Evolutionary conservation across 2,329 filamentous ascomycete species (phyloP).

Genomic region (Shiraia bambusicola): DNA sequence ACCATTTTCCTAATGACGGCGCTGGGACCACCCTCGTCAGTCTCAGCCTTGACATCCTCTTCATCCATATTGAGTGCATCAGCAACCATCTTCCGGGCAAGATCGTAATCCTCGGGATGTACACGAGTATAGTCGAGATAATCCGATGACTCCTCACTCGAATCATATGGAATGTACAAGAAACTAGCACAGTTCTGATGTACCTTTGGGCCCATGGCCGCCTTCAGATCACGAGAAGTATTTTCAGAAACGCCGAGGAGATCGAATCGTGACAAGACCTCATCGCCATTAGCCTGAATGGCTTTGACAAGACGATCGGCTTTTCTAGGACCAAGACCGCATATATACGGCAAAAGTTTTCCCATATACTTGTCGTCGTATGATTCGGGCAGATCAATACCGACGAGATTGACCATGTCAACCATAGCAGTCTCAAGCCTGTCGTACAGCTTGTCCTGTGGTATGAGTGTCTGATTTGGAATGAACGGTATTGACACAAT

Average conservation of each 20-base stretch:
- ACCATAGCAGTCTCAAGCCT: conserved; percentile 95
- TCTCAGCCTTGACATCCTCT: conserved; percentile 94
- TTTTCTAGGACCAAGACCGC: conserved; percentile 89
- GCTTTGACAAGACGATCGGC: conserved; percentile 82
- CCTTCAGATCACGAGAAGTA: conserved; percentile 48
- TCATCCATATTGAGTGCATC: conserved; percentile 96
- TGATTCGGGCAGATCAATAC: conserved; percentile 92
- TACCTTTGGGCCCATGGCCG: conserved; percentile 75
- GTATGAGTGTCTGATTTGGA: conserved; percentile 82
- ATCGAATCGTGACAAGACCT: conserved; percentile 80
- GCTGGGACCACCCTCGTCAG: conserved; percentile 82
- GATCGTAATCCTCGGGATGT: conserved; percentile 96
- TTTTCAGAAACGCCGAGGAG: conserved; percentile 85
- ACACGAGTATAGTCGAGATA: conserved; percentile 96
- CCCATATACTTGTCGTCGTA: conserved; percentile 78
- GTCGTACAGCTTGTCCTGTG: conserved; percentile 81
- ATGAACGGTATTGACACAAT: conserved; percentile 86
- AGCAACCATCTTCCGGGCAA: conserved; percentile 96
- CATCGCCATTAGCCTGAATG: conserved; percentile 86
- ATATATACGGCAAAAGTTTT: conserved; percentile 86
- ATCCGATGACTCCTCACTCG: conserved; percentile 78
- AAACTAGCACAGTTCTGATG: conserved; percentile 98
- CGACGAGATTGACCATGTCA: conserved; percentile 96
- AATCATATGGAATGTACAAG: conserved; percentile 83
- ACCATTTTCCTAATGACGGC: conserved; percentile 95